These are phyloP conservation scores for Didymella glomerata DNA, from an alignment of 2,329 filamentous ascomycete genomes.

Conservation along the genomic window DNA sequence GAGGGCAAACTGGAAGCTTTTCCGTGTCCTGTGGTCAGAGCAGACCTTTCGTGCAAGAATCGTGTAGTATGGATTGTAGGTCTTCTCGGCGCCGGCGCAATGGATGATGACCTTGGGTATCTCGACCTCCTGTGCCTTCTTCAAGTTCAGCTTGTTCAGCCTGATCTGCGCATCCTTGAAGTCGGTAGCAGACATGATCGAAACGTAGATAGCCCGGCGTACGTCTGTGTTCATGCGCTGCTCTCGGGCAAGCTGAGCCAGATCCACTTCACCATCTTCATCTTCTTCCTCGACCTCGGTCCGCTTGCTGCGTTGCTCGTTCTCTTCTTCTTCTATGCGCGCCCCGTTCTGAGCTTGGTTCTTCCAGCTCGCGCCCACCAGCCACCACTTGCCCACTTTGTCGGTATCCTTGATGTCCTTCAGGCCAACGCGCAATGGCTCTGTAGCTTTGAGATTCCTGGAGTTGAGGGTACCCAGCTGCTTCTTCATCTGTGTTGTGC, in stretches of 20 bases:
- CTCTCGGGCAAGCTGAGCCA: slow-evolving; percentile 75
- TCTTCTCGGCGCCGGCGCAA: slow-evolving; percentile 81
- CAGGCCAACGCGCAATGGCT: slow-evolving; percentile 83
- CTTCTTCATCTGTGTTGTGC: slow-evolving; percentile 89
- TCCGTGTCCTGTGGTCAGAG: slow-evolving; percentile 75
- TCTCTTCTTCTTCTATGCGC: slow-evolving; percentile 46
- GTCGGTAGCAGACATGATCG: slow-evolving; percentile 85
- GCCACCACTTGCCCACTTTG: slow-evolving; percentile 96
- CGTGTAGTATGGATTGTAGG: slow-evolving; percentile 93
- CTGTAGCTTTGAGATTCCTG: slow-evolving; percentile 73
- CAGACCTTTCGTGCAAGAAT: slow-evolving; percentile 83
- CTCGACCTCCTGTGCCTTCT: slow-evolving; percentile 84
- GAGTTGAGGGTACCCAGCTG: slow-evolving; percentile 79
- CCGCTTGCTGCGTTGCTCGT: slow-evolving; percentile 36
- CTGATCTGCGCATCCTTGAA: slow-evolving; percentile 84
- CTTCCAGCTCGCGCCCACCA: slow-evolving; percentile 92
- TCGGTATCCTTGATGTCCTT: slow-evolving; percentile 83
- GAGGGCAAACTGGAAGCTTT: slow-evolving; percentile 85
- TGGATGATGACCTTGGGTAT: slow-evolving; percentile 88
- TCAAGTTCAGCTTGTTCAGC: slow-evolving; percentile 82
- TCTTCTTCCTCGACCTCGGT: slow-evolving; percentile 25
- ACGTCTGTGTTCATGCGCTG: slow-evolving; percentile 89
- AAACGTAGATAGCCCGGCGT: slow-evolving; percentile 89
- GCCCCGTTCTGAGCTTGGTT: slow-evolving; percentile 53
- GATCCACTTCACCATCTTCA: slow-evolving; percentile 63